phyloP scores from a whole-genome alignment of 176 grass and related monocot species.

The Eragrostis nindensis region DNA sequence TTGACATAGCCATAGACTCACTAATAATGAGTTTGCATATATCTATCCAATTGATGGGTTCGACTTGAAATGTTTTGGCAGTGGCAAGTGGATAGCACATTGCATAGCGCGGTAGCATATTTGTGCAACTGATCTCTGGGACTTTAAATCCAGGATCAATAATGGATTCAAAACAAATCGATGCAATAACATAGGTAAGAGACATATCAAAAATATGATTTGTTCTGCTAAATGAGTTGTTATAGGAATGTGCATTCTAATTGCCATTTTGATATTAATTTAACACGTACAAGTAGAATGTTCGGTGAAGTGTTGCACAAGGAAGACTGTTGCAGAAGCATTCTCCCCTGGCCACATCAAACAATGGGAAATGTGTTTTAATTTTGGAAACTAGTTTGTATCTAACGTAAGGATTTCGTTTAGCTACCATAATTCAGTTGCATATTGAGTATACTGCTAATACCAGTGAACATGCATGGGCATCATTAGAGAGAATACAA shows the following conservation, averaged over 20 bases:
- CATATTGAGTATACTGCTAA: neutral
- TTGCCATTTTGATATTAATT: neutral
- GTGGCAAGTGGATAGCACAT: too few relatives aligned
- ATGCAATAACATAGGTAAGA: neutral
- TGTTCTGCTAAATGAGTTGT: too few relatives aligned
- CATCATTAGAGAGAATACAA: neutral
- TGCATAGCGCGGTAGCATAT: neutral
- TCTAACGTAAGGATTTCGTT: neutral
- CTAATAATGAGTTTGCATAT: neutral
- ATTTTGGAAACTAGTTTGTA: neutral
- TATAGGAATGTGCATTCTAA: constrained; percentile 1
- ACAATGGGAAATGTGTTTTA: neutral
- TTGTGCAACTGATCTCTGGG: neutral
- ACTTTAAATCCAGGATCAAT: neutral
- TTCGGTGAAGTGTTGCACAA: constrained; percentile 18
- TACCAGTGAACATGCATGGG: neutral
- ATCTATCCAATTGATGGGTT: neutral
- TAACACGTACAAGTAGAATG: neutral
- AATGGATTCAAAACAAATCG: neutral
- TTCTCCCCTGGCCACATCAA: neutral
- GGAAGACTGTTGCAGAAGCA: neutral
- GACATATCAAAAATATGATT: too few relatives aligned
- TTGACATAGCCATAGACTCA: neutral
- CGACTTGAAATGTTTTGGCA: neutral
- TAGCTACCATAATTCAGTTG: neutral